A percentile compares a stretch with the other conserved stretches of the same genome.
Conservation (phyloP, 805 yeast species). For the Cyberlindnera bimundalis region DNA sequence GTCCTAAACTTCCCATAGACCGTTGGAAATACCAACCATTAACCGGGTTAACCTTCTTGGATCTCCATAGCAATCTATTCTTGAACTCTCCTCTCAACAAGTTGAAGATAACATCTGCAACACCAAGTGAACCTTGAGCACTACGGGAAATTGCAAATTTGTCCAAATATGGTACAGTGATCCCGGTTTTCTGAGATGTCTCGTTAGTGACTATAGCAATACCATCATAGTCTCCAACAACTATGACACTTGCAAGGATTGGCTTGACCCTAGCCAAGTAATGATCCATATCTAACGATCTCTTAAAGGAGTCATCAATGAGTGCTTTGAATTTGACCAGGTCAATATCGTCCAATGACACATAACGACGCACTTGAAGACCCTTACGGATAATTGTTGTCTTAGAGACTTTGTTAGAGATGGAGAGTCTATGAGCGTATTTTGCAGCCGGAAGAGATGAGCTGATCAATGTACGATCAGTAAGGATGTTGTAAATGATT, state of each 20-base stretch:
- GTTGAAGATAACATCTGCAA: constrained; percentile 91
- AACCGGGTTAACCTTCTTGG: constrained; percentile 81
- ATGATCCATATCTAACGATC: constrained; percentile 57
- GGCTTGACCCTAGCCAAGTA: constrained; percentile 66
- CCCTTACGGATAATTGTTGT: constrained; percentile 85
- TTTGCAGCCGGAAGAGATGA: constrained; percentile 78
- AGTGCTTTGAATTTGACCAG: constrained; percentile 53
- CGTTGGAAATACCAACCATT: constrained; percentile 98
- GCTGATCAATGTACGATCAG: constrained; percentile 88
- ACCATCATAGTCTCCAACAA: constrained; percentile 95
- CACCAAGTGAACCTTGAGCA: constrained; percentile 87
- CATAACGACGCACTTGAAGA: constrained; percentile 25
- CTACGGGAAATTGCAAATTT: constrained; percentile 86
- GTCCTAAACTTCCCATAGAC: constrained; percentile 62
- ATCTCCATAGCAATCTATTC: constrained; percentile 81
- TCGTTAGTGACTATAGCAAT: constrained; percentile 93
- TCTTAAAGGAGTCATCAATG: constrained; percentile 77
- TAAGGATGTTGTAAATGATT: constrained; percentile 79
- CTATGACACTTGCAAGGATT: constrained; percentile 68
- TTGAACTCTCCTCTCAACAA: constrained; percentile 61
- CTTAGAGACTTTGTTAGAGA: constrained; percentile 29
- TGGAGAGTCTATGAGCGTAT: constrained; percentile 21
- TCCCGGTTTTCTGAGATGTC: constrained; percentile 23
- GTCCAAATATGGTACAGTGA: constrained; percentile 73
- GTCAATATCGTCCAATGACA: constrained; percentile 33